Evolutionary conservation across 2,329 filamentous ascomycete genomes (phyloP).

Genomic region (Botryotinia convoluta): DNA sequence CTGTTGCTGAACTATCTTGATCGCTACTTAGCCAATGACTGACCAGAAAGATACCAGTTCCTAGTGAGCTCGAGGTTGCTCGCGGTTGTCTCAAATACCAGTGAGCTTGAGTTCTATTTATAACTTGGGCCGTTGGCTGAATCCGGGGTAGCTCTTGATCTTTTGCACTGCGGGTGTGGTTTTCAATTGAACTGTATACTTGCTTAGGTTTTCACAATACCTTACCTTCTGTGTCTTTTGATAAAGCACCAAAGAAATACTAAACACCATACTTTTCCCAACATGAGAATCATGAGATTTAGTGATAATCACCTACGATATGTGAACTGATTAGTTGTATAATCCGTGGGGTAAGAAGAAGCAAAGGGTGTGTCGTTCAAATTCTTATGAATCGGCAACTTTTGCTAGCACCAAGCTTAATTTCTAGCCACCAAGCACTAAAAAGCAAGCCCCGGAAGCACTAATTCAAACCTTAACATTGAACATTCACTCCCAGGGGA

Average conservation of each 20-base stretch:
- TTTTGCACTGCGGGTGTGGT: not conserved
- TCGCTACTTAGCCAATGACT: not conserved
- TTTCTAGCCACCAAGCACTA: not conserved
- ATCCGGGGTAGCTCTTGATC: not conserved
- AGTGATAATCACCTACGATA: not conserved
- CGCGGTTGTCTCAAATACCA: not conserved
- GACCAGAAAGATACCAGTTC: not conserved
- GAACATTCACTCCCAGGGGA: not conserved
- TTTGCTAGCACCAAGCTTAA: not conserved
- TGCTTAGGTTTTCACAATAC: not conserved
- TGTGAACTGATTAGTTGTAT: not conserved
- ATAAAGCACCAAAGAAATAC: not conserved
- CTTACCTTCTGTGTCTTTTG: not conserved
- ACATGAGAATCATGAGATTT: not conserved
- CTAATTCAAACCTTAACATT: not conserved
- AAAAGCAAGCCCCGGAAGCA: not conserved
- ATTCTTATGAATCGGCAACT: not conserved
- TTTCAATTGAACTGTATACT: not conserved
- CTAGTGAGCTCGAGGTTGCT: not conserved
- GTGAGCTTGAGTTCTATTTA: not conserved
- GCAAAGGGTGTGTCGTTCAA: not conserved
- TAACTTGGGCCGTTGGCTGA: not conserved
- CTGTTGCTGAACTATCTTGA: not conserved
- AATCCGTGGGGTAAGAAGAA: not conserved
- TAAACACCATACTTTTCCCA: not conserved